A percentile compares a stretch with the other conserved stretches of the same genome.
phyloP scores from a whole-genome alignment of 768 basidiomycete genomes.

The Suillus hirtellus region DNA sequence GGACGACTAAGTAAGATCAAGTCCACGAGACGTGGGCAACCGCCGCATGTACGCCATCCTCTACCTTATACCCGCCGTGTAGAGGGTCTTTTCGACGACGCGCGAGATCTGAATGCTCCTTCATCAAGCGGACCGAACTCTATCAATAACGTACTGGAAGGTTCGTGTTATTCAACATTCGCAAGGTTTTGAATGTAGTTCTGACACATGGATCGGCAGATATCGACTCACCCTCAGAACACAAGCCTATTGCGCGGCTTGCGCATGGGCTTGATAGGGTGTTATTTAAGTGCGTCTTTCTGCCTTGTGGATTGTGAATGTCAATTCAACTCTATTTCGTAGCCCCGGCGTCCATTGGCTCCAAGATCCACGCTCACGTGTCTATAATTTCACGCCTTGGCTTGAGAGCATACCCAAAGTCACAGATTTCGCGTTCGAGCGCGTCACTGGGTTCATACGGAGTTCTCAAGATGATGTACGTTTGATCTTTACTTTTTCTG shows the following conservation, averaged over 20 bases:
- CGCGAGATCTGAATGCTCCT: constrained; percentile 1
- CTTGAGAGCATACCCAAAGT: constrained; percentile 75
- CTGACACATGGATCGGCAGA: constrained; percentile 34
- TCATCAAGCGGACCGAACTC: not conserved
- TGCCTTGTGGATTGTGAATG: not conserved
- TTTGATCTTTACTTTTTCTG: constrained; percentile 3
- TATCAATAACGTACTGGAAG: not conserved
- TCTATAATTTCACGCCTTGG: constrained; percentile 80
- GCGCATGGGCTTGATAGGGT: constrained; percentile 69
- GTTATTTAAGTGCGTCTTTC: constrained; percentile 65
- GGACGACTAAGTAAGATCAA: constrained; percentile 7
- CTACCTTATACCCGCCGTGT: constrained; percentile 28
- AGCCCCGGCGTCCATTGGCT: constrained; percentile 92
- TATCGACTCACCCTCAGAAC: constrained; percentile 40
- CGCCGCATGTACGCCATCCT: constrained; percentile 22
- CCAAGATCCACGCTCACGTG: constrained; percentile 79
- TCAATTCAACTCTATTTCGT: not conserved
- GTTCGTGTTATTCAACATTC: constrained; percentile 10
- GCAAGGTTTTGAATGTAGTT: constrained; percentile 20
- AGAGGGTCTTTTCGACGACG: constrained; percentile 21
- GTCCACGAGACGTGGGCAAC: constrained; percentile 4
- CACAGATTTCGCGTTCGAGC: constrained; percentile 82
- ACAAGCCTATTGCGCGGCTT: constrained; percentile 61
- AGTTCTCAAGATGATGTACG: constrained; percentile 76
- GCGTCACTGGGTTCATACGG: constrained; percentile 68